Evolutionary conservation across 1,284 basidiomycete species (phyloP).

Genomic region (Rhodotorula sp.): DNA sequence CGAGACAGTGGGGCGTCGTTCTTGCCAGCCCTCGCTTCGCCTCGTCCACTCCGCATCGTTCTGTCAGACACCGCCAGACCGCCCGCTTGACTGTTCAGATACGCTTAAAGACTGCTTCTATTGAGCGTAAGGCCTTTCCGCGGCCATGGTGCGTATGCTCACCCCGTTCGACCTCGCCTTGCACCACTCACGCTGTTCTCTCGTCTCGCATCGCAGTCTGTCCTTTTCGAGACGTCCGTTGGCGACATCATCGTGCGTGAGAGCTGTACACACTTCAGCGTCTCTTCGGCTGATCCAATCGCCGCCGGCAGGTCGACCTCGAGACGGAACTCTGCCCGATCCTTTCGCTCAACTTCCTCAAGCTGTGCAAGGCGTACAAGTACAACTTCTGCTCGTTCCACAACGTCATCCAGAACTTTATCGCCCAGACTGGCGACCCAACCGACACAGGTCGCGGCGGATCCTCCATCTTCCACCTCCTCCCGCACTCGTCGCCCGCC

Average conservation of each 20-base stretch:
- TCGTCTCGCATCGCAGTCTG: slow-evolving; percentile 58
- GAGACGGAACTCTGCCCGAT: slow-evolving; percentile 75
- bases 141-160: neutral
- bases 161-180: neutral
- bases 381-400: slow-evolving; percentile 96
- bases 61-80: too few relatives aligned
- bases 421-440: slow-evolving; percentile 92
- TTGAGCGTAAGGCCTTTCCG: too few relatives aligned
- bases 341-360: slow-evolving; percentile 92
- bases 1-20: too few relatives aligned
- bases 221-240: slow-evolving; percentile 90
- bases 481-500: slow-evolving; percentile 49
- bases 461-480: slow-evolving; percentile 69
- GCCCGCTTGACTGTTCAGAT: too few relatives aligned
- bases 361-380: slow-evolving; percentile 93
- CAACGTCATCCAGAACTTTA: slow-evolving; percentile 95
- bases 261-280: rapidly evolving
- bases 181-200: neutral
- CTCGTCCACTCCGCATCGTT: too few relatives aligned
- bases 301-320: slow-evolving; percentile 65
- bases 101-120: too few relatives aligned
- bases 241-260: slow-evolving; percentile 74
- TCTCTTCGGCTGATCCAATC: neutral
- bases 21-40: too few relatives aligned
- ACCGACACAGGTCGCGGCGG: slow-evolving; percentile 93